Percentiles rank a stretch among this genome's conserved stretches.
Evolutionary conservation across 2,329 filamentous ascomycete species (phyloP).

Genomic region (Exophiala oligosperma): DNA sequence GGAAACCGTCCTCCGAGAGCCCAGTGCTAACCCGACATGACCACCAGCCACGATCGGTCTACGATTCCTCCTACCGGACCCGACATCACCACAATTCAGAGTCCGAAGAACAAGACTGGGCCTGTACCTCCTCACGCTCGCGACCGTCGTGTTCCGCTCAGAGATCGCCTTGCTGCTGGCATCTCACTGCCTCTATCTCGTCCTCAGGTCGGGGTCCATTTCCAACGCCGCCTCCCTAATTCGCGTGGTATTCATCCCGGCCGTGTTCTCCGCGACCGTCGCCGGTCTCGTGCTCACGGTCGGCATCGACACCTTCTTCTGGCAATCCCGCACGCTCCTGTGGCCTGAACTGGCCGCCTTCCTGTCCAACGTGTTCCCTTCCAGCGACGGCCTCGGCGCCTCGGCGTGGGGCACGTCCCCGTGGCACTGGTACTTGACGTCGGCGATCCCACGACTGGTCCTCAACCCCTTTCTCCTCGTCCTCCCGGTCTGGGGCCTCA

Average conservation of each 20-base stretch:
- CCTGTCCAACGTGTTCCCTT: constrained; percentile 84
- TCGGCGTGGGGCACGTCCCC: constrained; percentile 85
- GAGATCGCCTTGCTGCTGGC: constrained; percentile 81
- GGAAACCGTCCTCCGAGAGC: background rate
- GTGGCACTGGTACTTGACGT: constrained; percentile 82
- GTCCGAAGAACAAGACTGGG: constrained; percentile 60
- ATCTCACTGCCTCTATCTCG: constrained; percentile 64
- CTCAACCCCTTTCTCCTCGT: constrained; percentile 66
- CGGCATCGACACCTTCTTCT: constrained; percentile 87
- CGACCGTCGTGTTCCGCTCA: constrained; percentile 82
- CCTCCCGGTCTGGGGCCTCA: constrained; percentile 31
- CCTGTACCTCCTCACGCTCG: constrained; percentile 73
- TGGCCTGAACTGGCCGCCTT: constrained; percentile 93
- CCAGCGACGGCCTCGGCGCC: constrained; percentile 57
- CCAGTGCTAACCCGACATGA: background rate
- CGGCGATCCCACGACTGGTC: constrained; percentile 77
- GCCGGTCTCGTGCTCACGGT: constrained; percentile 70
- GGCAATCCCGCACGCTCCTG: constrained; percentile 68
- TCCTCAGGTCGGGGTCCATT: constrained; percentile 45
- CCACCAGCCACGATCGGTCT: constrained; percentile 42
- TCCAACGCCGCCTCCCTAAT: constrained; percentile 15
- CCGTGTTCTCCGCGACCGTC: constrained; percentile 65
- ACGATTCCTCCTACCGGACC: constrained; percentile 51
- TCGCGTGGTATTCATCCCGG: constrained; percentile 55
- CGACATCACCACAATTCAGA: constrained; percentile 27